Evolutionary conservation across 75 land plant species (phyloP), one percentile per base, ranked within the genome.

Genomic region (Picea sitchensis): DNA sequence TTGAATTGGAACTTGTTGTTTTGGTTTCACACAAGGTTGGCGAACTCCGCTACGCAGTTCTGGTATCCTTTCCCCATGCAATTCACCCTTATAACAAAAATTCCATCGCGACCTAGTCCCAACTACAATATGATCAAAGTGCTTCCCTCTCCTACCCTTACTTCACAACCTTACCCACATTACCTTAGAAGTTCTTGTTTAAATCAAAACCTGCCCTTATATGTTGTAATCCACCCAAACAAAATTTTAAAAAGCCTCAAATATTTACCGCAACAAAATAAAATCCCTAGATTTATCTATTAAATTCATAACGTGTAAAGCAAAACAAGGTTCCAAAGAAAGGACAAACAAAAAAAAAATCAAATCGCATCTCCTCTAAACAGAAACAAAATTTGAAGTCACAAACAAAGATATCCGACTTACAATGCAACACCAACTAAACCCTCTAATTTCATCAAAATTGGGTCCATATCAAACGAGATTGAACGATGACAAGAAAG

Each of bases 11-110:
- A 84, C 87, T 65, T 84, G 79, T 58, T 82, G 81, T 59, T 82
- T 87, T 20, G 92, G 80, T 79, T 83, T 85, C 64, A 77, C 31
- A 61, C 88, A 80, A 73, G 81, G 83, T 76, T 88, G 90, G 69
- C 94, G 83, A 60, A 89, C 89, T 84, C 96, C 91, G 80, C 93
- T 95, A 84, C 93, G 87, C 89, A 92, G 88, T 86, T 92, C 95
- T 81, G 90, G 95, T 93, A 95, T 95, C 87, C 86, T 92, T 90
- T 87, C 81, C 91, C 98, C 95, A 95, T 95, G 85, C 95, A 92
- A 88, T 58, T 89, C 86, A 80, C 77, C 47, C 78, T 1, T 75
- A 65, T 61, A 65, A 79, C 1, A 54, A 79, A 4, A 51, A 75
- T 58, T 72, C 32, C 73, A 17, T 20, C 73, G 0, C 2, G 41